Base-by-base conservation (phyloP, 441 rosid species). In the Mallotus japonicus region DNA sequence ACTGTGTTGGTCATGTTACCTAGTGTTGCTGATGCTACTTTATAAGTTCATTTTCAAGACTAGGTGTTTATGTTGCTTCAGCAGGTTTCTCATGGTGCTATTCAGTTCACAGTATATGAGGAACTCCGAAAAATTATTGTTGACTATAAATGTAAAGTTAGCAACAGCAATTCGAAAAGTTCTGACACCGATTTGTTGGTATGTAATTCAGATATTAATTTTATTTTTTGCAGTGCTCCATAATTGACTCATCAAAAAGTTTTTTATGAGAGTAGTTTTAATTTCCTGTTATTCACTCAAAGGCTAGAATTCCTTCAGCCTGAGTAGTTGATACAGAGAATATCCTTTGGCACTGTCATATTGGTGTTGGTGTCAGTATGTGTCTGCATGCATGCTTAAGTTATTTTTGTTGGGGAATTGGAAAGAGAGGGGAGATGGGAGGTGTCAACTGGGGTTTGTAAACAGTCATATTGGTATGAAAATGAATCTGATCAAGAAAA, bases 61-160 rank as follows among this genome's bases (percentile, higher is more conserved):
- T 62, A 22, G 59, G 24, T 61, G 12, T 73, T 54, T 76, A 34
- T 77, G 75, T 76, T 82, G 76, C 78, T 85, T 85, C 81, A 89
- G 92, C 96, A 95, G 97, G 95, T 92, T 86, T 92, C 96, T 75
- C 99, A 92, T 76, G 96, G 93, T 71, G 98, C 95, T 63, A 80
- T 92, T 83, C 99, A 92, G 87, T 92, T 95, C 80, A 91, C 96
- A 28, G 85, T 85, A 37, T 92, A 95, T 73, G 98, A 95, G 84
- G 99, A 95, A 76, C 89, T 91, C 65, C 96, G 95, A 24, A 92
- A 86, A 82, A 63, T 82, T 75, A 42, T 82, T 80, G 77, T 90
- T 71, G 89, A 88, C 58, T 75, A 75, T 51, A 87, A 81, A 73
- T 74, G 68, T 17, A 87, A 81, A 78, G 78, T 72, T 77, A 84